phyloP scores from a whole-genome alignment of 2,329 filamentous ascomycete genomes.

The Domatiomyces catenatus region DNA sequence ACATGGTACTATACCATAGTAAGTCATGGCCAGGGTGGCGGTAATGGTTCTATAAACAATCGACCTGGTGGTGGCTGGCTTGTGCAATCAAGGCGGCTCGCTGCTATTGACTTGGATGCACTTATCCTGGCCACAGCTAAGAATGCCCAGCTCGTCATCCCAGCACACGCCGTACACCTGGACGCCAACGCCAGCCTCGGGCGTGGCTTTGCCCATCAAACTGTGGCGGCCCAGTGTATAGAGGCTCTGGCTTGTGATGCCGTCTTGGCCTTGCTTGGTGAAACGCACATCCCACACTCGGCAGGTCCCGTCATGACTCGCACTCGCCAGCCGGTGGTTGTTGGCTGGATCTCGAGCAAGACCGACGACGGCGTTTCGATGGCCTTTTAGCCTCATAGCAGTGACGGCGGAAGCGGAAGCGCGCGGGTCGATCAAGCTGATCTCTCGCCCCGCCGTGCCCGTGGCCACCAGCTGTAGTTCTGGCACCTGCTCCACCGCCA shows the following conservation, averaged over 20 bases:
- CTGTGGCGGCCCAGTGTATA: slow-evolving; percentile 67
- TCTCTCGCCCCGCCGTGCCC: slow-evolving; percentile 70
- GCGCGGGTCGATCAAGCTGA: slow-evolving; percentile 85
- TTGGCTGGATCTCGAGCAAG: slow-evolving; percentile 48
- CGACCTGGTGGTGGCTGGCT: background rate
- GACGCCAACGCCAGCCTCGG: slow-evolving; percentile 60
- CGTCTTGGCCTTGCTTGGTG: slow-evolving; percentile 44
- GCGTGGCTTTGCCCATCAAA: slow-evolving; percentile 47
- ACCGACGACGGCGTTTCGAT: slow-evolving; percentile 57
- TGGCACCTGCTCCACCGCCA: slow-evolving; percentile 61
- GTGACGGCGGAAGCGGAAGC: slow-evolving; percentile 59
- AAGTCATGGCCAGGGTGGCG: too few species aligned
- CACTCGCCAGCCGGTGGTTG: slow-evolving; percentile 71
- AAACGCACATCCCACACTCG: slow-evolving; percentile 81
- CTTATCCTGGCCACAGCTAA: slow-evolving; percentile 86
- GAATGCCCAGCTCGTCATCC: slow-evolving; percentile 74
- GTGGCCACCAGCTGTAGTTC: slow-evolving; percentile 50
- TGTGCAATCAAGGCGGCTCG: slow-evolving; percentile 8
- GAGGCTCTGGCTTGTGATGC: slow-evolving; percentile 52
- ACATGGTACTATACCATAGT: too few species aligned
- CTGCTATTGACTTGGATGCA: slow-evolving; percentile 72
- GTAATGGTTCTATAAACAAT: too few species aligned
- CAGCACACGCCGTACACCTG: slow-evolving; percentile 85
- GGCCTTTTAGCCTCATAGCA: slow-evolving; percentile 81
- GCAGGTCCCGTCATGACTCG: slow-evolving; percentile 82